A percentile compares a stretch with the other conserved stretches of the same genome.
Evolutionary conservation across 1,284 basidiomycete species (phyloP).

Genomic region (Marasmius fiardii): DNA sequence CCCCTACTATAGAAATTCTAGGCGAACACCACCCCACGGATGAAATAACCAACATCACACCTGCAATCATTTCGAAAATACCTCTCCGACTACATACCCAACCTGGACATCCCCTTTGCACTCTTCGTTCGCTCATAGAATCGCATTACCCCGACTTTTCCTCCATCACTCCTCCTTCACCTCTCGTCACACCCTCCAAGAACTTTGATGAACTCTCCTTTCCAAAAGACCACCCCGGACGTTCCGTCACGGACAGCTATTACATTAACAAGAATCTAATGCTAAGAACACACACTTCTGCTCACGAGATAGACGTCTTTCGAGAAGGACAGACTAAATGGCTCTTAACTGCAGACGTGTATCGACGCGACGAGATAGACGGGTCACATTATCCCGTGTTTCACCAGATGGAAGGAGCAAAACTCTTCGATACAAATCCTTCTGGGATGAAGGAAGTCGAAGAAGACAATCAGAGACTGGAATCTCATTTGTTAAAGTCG

Average conservation of each 20-base stretch:
- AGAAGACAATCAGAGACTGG: conserved; percentile 64
- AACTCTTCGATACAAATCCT: conserved; percentile 63
- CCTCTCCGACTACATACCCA: conserved; percentile 72
- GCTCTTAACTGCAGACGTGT: conserved; percentile 98
- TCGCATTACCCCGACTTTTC: conserved; percentile 74
- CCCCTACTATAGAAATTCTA: conserved; percentile 41
- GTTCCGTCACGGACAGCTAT: conserved; percentile 90
- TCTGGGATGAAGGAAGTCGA: conserved; percentile 56
- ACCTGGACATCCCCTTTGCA: conserved; percentile 81
- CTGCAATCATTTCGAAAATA: conserved; percentile 79
- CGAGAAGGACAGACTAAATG: conserved; percentile 73
- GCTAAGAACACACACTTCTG: conserved; percentile 96
- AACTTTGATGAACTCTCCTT: conserved; percentile 99
- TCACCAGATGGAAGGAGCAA: conserved; percentile 97
- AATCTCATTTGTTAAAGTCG: conserved; percentile 56
- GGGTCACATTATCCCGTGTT: conserved; percentile 96
- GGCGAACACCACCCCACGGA: conserved; percentile 69
- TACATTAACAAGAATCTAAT: conserved; percentile 90
- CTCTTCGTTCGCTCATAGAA: conserved; percentile 85
- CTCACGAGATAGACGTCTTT: conserved; percentile 96
- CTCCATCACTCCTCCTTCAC: conserved; percentile 72
- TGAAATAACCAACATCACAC: conserved; percentile 81
- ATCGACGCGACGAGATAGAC: conserved; percentile 98
- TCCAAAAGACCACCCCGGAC: conserved; percentile 90
- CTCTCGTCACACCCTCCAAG: conserved; percentile 86